These are phyloP conservation scores for Talinum fruticosum DNA, from an alignment of 148 eudicot species.

Conservation along the genomic window DNA sequence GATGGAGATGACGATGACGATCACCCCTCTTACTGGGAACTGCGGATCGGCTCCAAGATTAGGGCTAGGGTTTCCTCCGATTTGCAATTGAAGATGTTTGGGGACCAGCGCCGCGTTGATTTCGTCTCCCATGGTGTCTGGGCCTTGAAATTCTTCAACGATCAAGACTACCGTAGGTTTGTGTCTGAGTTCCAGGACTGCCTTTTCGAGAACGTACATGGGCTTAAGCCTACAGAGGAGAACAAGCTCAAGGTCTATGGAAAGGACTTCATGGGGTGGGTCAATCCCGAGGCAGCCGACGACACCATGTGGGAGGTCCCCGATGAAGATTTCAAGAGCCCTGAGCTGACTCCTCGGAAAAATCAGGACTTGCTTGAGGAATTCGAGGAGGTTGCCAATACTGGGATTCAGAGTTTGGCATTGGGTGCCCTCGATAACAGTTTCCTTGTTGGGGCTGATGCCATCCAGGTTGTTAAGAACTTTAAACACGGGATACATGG, in stretches of 20 bases:
- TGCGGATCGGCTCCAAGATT: slow-evolving; percentile 59
- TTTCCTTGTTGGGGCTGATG: slow-evolving; percentile 64
- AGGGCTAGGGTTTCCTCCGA: slow-evolving; percentile 62
- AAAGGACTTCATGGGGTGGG: slow-evolving; percentile 86
- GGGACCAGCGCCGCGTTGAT: slow-evolving; percentile 74
- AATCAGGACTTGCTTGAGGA: slow-evolving; percentile 63
- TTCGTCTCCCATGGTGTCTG: slow-evolving; percentile 72
- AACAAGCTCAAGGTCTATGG: slow-evolving; percentile 78
- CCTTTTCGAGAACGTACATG: slow-evolving; percentile 82
- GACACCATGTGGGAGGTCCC: slow-evolving; percentile 90
- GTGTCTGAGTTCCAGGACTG: slow-evolving; percentile 59
- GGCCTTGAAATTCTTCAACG: slow-evolving; percentile 66
- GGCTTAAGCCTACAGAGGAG: slow-evolving; percentile 50
- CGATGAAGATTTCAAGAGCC: slow-evolving; percentile 32
- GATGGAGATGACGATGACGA: slow-evolving; percentile 19
- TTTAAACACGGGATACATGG: slow-evolving; percentile 95
- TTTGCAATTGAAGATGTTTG: slow-evolving; percentile 80
- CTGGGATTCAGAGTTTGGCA: slow-evolving; percentile 83
- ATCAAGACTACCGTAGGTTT: slow-evolving; percentile 54
- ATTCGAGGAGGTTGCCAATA: slow-evolving; percentile 69
- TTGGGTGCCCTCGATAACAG: slow-evolving; percentile 93
- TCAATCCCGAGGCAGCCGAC: slow-evolving; percentile 65
- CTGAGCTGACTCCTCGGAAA: slow-evolving; percentile 22
- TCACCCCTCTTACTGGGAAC: slow-evolving; percentile 42
- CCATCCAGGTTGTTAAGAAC: slow-evolving; percentile 90